Evolutionary conservation across 805 yeast species (phyloP).

Genomic region (Cyberlindnera suaveolens): DNA sequence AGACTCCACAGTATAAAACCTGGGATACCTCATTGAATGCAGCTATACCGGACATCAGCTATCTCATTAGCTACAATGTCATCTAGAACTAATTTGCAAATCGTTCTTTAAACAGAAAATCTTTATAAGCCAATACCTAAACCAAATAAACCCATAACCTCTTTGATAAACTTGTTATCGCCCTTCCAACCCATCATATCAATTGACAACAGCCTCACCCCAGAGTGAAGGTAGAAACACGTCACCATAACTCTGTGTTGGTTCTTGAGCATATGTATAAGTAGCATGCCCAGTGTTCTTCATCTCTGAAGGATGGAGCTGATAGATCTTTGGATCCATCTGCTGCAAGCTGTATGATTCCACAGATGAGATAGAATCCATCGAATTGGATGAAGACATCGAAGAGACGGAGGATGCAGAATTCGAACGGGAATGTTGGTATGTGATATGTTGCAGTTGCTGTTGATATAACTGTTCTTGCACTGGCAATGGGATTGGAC

Average conservation of each 20-base stretch:
- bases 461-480: neutral
- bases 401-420: constrained; percentile 10
- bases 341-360: neutral
- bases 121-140: neutral
- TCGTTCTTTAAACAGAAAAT: too few species aligned
- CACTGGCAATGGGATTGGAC: constrained; percentile 9
- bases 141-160: neutral
- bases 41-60: too few species aligned
- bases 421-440: constrained; percentile 2
- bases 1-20: too few species aligned
- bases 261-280: neutral
- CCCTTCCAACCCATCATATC: neutral
- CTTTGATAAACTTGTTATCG: neutral
- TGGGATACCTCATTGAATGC: too few species aligned
- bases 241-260: constrained; percentile 1
- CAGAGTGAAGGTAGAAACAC: constrained; percentile 6
- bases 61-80: too few species aligned
- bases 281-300: neutral
- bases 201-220: constrained; percentile 1
- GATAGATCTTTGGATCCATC: neutral
- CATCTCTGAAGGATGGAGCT: neutral
- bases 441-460: neutral
- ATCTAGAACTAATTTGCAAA: too few species aligned
- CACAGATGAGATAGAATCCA: neutral
- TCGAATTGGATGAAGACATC: constrained; percentile 3